Percentiles rank a stretch among this genome's conserved stretches.
Evolutionary conservation across 352 stramenopile species (phyloP).

Genomic region (Phytophthora pinifolia): DNA sequence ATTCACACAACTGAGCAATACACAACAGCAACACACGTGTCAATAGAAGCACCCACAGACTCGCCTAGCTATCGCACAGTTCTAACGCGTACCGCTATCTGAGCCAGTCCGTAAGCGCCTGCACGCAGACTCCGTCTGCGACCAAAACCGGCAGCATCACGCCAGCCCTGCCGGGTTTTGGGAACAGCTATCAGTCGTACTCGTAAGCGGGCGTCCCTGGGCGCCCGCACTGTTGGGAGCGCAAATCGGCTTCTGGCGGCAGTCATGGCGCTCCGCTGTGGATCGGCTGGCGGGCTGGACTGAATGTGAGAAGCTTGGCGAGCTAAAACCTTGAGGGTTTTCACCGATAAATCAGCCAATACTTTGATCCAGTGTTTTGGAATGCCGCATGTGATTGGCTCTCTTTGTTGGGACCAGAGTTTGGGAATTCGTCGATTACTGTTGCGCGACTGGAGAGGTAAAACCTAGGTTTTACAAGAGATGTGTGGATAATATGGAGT

Average conservation of each 20-base stretch:
- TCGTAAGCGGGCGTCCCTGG: not conserved
- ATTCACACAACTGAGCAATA: not conserved
- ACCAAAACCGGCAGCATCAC: too few species aligned
- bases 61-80: too few species aligned
- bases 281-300: not conserved
- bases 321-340: not conserved
- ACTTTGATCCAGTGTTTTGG: not conserved
- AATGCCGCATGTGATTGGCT: not conserved
- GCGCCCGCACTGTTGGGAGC: not conserved
- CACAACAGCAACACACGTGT: not conserved
- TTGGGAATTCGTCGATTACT: constrained; percentile 1
- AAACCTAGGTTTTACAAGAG: too few species aligned
- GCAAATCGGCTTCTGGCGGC: too few species aligned
- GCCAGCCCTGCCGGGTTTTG: too few species aligned
- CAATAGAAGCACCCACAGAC: too few species aligned
- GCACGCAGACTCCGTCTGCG: too few species aligned
- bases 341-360: not conserved
- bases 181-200: not conserved
- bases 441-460: too few species aligned
- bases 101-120: too few species aligned
- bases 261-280: too few species aligned
- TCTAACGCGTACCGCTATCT: too few species aligned
- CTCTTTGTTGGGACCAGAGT: not conserved
- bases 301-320: not conserved
- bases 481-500: too few species aligned